Conservation (phyloP, 176 grass and related monocot species). For the Ensete ventricosum region DNA sequence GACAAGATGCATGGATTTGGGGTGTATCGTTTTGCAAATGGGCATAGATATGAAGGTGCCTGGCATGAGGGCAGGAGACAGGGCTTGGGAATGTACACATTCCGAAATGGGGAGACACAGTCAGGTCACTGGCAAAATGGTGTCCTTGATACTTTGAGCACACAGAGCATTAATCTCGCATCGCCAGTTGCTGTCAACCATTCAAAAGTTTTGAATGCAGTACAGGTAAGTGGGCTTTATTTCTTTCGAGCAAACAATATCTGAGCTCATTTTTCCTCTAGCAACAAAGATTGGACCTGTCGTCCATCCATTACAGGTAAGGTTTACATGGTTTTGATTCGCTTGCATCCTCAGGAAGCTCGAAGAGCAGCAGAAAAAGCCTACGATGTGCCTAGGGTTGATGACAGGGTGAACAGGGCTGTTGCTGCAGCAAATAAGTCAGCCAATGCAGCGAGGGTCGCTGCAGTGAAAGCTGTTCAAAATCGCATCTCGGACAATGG, state of each 20-base stretch:
- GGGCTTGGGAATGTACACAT: constrained; percentile 95
- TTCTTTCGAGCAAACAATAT: no score
- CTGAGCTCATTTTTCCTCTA: background rate
- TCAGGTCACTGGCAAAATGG: constrained; percentile 97
- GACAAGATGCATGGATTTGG: constrained; percentile 99
- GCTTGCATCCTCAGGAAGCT: constrained; percentile 50
- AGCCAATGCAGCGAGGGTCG: constrained; percentile 91
- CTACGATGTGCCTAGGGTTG: constrained; percentile 68
- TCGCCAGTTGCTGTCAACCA: constrained; percentile 79
- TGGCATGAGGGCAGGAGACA: constrained; percentile 95
- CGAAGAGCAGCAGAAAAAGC: constrained; percentile 84
- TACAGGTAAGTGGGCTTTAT: constrained; percentile 46
- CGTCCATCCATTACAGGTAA: background rate
- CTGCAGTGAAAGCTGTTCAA: constrained; percentile 88
- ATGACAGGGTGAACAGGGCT: constrained; percentile 79
- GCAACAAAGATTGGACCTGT: background rate
- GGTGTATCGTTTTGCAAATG: constrained; percentile 93
- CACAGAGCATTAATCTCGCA: constrained; percentile 54
- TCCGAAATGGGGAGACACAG: constrained; percentile 91
- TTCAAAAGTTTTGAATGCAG: constrained; percentile 83
- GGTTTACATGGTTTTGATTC: background rate
- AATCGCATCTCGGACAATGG: constrained; percentile 48
- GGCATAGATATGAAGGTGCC: constrained; percentile 91
- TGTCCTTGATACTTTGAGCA: constrained; percentile 66
- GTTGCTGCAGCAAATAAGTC: constrained; percentile 83